These are phyloP conservation scores for Datura wrightii DNA, from an alignment of 257 asterid species.

Conservation along the genomic window DNA sequence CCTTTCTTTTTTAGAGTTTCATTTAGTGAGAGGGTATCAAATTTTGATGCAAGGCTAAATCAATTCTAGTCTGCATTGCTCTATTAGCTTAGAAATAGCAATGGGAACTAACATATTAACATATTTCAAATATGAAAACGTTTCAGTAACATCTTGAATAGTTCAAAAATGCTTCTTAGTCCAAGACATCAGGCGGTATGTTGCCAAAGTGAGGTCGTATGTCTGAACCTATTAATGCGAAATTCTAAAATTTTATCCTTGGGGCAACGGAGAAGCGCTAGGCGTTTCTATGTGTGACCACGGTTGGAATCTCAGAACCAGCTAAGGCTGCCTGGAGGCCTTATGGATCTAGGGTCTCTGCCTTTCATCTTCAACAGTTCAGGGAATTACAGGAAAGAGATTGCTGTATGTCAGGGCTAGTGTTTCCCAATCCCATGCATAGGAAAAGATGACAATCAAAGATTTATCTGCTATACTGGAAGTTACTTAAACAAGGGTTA, in stretches of 20 bases:
- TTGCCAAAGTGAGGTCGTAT: neutral
- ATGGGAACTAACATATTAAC: neutral
- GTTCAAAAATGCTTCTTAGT: constrained; percentile 4
- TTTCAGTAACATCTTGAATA: constrained; percentile 1
- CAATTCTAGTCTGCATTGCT: neutral
- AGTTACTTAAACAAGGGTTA: too few relatives aligned
- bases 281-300: neutral
- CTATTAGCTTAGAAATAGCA: neutral
- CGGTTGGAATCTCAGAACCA: neutral
- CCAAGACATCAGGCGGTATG: neutral
- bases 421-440: too few relatives aligned
- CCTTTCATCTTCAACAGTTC: too few relatives aligned
- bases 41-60: neutral
- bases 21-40: neutral
- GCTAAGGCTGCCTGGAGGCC: neutral
- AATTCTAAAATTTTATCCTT: neutral
- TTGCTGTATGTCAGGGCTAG: too few relatives aligned
- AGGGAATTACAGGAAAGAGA: too few relatives aligned
- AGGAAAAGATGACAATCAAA: too few relatives aligned
- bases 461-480: too few relatives aligned
- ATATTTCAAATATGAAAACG: neutral
- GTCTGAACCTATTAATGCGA: neutral
- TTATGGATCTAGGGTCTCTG: too few relatives aligned
- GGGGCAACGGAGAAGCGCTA: neutral
- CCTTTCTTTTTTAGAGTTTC: neutral